Evolutionary conservation across 805 yeast species (phyloP).

Genomic region (Tetrapisispora taiwanensis): DNA sequence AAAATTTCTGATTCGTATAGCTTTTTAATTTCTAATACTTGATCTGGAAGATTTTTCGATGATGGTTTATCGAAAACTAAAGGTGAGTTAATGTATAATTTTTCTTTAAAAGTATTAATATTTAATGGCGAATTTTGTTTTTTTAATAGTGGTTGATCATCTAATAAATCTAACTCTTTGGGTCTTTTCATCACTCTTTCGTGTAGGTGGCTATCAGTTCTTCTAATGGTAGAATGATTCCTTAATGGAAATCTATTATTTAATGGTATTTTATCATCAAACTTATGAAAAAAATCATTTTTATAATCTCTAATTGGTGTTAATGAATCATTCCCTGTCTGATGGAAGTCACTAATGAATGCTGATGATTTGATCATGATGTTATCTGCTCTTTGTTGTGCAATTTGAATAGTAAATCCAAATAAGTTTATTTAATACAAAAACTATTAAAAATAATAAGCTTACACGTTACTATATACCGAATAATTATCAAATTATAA

Average conservation of each 20-base stretch:
- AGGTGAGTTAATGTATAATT: conserved; percentile 4
- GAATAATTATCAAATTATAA: too few relatives aligned
- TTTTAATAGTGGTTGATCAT: conserved; percentile 11
- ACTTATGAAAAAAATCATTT: conserved; percentile 22
- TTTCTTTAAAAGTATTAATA: conserved; percentile 13
- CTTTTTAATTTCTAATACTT: conserved; percentile 14
- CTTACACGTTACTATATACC: too few relatives aligned
- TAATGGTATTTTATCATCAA: conserved; percentile 19
- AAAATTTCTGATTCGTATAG: conserved; percentile 29
- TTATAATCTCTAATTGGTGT: conserved; percentile 27
- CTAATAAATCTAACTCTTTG: conserved; percentile 17
- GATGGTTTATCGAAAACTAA: background rate
- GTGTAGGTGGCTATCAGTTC: background rate
- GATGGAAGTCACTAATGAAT: conserved; percentile 16
- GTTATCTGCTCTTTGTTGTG: too few relatives aligned
- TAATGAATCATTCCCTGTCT: conserved; percentile 16
- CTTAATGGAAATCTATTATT: background rate
- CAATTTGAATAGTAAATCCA: too few relatives aligned
- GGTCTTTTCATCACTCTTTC: conserved; percentile 14
- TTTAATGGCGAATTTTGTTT: conserved; percentile 32
- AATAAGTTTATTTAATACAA: too few relatives aligned
- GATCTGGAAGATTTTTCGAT: too few relatives aligned
- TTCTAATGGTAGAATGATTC: conserved; percentile 3
- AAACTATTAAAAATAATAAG: too few relatives aligned
- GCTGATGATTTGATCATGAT: conserved; percentile 24